These are phyloP conservation scores for Lipomyces orientalis DNA, from an alignment of 805 yeast species.

Conservation along the genomic window DNA sequence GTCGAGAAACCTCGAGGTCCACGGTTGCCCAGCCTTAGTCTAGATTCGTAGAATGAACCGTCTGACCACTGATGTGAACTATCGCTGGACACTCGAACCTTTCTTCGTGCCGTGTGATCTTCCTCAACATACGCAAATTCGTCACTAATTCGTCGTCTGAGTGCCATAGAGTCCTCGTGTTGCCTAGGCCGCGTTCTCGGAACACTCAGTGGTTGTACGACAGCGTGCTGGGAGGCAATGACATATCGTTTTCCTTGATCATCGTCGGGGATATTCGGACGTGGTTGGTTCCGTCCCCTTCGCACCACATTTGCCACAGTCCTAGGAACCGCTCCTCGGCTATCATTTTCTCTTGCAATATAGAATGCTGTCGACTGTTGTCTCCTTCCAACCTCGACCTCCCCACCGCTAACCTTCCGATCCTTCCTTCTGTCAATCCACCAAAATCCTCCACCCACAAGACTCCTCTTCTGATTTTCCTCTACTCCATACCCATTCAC, in stretches of 20 bases:
- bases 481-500: constrained; percentile 6
- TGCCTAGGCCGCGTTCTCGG: constrained; percentile 6
- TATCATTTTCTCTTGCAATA: constrained; percentile 2
- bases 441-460: neutral
- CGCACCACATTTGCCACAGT: constrained; percentile 1
- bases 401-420: constrained; percentile 8
- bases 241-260: constrained; percentile 17
- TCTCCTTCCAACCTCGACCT: neutral
- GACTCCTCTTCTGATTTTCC: neutral
- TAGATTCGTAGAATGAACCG: neutral
- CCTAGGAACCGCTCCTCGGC: neutral
- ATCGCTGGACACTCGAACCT: neutral
- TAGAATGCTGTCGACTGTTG: constrained; percentile 1
- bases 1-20: neutral
- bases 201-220: neutral
- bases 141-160: neutral
- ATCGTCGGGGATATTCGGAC: constrained; percentile 17
- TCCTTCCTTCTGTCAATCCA: constrained; percentile 1
- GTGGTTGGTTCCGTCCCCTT: neutral
- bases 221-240: neutral
- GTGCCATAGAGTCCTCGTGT: neutral
- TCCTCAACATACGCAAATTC: neutral
- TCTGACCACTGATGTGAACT: neutral
- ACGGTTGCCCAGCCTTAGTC: neutral
- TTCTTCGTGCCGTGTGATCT: neutral